Base-by-base conservation (phyloP, 371 early-diverging fungal species). In the Blastocladiella emersonii region DNA sequence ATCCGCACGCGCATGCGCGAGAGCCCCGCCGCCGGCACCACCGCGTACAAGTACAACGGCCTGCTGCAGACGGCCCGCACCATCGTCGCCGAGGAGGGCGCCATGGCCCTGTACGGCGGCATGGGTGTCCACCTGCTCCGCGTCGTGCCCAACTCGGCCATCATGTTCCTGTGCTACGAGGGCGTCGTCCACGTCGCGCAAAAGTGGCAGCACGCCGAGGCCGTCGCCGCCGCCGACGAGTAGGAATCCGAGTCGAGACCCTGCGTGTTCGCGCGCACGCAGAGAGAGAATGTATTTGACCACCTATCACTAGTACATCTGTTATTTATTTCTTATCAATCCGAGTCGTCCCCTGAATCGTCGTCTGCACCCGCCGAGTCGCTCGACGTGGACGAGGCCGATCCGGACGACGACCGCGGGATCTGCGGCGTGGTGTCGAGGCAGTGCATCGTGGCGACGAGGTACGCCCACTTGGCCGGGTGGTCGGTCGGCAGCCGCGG, bases 141-240 rank as follows among this genome's bases (percentile, higher is more conserved):
- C 45, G 91, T 91, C 1, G 96, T 97, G 3, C 98, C 98, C 23
- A 95, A 95, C 70, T 92, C 95, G 2, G 92, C 93, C 19, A 93
- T 95, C 67, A 82, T 95, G 87, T 95, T 97, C 73, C 83, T 91
- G 66, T 85, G 88, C 55, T 95, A 93, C 67, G 95, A 95, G 68
- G 72, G 86, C 32, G 85, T 92, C 55, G 72, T 93, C 39, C 76
- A 89, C 21, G 17, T 59, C 27, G 59, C 59, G 27, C 59, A 59
- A 21, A 7, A 13, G 2, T 30, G 53, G 53, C 19, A 41, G 41
- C n/a, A n/a, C 39, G 39, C 13, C 39, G 39, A 39, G 39, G 39
- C 39, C 5, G 39, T 8, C 8, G 39, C 39, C 39, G n/a, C n/a
- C n/a, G n/a, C n/a, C n/a, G n/a, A n/a, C n/a, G n/a, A n/a, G n/a